Evolutionary conservation across 2,329 filamentous ascomycete genomes (phyloP).

Genomic region (Sporothrix euskadiensis): DNA sequence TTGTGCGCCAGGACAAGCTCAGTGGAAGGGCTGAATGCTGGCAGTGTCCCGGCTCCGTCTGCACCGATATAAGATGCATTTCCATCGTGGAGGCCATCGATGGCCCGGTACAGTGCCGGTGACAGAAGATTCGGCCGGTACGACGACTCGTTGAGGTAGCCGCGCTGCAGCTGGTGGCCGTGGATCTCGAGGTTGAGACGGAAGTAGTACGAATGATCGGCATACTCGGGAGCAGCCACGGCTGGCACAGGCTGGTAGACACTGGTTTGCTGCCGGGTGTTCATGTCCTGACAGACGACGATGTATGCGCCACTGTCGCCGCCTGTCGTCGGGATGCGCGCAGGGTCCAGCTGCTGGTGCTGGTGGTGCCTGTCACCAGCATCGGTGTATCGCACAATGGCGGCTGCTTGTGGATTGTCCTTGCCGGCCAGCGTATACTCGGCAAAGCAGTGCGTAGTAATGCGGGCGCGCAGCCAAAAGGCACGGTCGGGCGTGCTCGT

Average conservation of each 20-base stretch:
- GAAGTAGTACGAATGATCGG: slow-evolving; percentile 55
- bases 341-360: not conserved
- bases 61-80: slow-evolving; percentile 54
- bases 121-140: slow-evolving; percentile 51
- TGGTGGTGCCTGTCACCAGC: not conserved
- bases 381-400: slow-evolving; percentile 50
- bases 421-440: slow-evolving; percentile 49
- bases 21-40: slow-evolving; percentile 44
- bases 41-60: slow-evolving; percentile 52
- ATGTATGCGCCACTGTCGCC: slow-evolving; percentile 40
- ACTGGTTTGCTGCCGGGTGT: slow-evolving; percentile 40
- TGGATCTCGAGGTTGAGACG: slow-evolving; percentile 62
- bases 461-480: slow-evolving; percentile 66
- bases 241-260: slow-evolving; percentile 47
- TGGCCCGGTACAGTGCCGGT: slow-evolving; percentile 53
- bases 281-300: slow-evolving; percentile 54
- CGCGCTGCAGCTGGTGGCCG: slow-evolving; percentile 57
- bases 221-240: slow-evolving; percentile 47
- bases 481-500: slow-evolving; percentile 49
- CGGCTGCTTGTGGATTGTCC: slow-evolving; percentile 50
- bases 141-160: slow-evolving; percentile 58
- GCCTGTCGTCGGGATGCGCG: slow-evolving; percentile 39
- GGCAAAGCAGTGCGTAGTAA: slow-evolving; percentile 62
- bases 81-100: slow-evolving; percentile 45
- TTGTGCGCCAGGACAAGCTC: slow-evolving; percentile 65